Conservation (phyloP, 805 yeast species). For the Saccharomycopsis javanensis region DNA sequence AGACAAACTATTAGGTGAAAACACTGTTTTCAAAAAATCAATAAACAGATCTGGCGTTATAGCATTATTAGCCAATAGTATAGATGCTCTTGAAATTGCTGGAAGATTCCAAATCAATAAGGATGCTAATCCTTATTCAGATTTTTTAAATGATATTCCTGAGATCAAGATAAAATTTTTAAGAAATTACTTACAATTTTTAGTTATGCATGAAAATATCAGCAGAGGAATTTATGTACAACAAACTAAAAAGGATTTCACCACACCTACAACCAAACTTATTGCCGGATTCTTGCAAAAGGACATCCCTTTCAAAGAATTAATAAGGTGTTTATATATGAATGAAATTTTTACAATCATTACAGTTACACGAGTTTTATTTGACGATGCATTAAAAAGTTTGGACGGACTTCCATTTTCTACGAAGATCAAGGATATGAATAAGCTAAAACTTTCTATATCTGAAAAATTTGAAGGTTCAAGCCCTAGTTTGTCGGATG, state of each 20-base stretch:
- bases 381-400: conserved; percentile 2
- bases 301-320: background rate
- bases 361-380: background rate
- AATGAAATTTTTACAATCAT: conserved; percentile 4
- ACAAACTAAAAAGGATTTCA: background rate
- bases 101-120: conserved; percentile 9
- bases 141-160: conserved; percentile 11
- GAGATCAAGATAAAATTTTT: conserved; percentile 13
- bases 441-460: background rate
- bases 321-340: conserved; percentile 1
- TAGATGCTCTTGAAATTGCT: conserved; percentile 12
- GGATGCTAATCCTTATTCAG: conserved; percentile 8
- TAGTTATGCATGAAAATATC: background rate
- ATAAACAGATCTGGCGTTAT: background rate
- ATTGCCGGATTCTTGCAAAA: conserved; percentile 4
- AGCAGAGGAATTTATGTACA: background rate
- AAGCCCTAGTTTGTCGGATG: background rate
- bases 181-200: conserved; percentile 9
- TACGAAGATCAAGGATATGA: background rate
- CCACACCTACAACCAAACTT: background rate
- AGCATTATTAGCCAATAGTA: conserved; percentile 6
- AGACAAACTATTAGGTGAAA: background rate
- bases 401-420: background rate
- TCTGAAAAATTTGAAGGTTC: background rate
- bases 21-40: background rate